Percentiles rank a stretch among this genome's conserved stretches.
Conservation (phyloP, 2,329 filamentous ascomycete species). For the Alternaria infectoria region DNA sequence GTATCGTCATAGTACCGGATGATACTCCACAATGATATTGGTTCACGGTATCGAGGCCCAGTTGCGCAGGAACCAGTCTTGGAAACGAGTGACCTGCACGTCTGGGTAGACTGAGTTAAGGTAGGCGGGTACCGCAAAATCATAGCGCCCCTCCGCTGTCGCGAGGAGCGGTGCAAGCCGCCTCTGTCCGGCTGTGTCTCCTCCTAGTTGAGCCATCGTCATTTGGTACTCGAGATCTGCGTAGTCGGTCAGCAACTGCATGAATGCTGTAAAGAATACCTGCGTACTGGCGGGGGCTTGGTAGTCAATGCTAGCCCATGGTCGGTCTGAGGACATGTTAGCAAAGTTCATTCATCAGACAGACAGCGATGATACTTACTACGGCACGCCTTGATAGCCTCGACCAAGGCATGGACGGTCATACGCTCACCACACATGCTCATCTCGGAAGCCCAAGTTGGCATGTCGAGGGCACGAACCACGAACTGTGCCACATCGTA, state of each 20-base stretch:
- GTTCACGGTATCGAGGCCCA: slow-evolving; percentile 44
- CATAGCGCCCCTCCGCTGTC: slow-evolving; percentile 72
- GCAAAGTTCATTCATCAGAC: neutral
- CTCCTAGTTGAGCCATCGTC: slow-evolving; percentile 45
- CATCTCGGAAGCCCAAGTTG: slow-evolving; percentile 71
- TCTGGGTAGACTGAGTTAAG: slow-evolving; percentile 59
- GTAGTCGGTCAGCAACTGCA: neutral
- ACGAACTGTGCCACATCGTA: slow-evolving; percentile 75
- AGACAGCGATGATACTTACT: slow-evolving; percentile 20
- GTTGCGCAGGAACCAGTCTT: slow-evolving; percentile 47
- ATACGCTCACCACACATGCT: slow-evolving; percentile 72
- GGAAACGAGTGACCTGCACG: slow-evolving; percentile 45
- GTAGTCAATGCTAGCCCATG: slow-evolving; percentile 46
- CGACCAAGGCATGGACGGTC: slow-evolving; percentile 66
- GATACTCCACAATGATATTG: neutral
- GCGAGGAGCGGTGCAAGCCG: slow-evolving; percentile 67
- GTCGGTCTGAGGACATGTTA: slow-evolving; percentile 32
- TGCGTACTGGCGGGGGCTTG: slow-evolving; percentile 53
- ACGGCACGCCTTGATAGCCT: slow-evolving; percentile 51
- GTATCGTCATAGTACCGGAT: neutral
- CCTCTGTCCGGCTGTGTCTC: slow-evolving; percentile 45
- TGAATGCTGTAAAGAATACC: neutral
- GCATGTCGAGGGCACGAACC: slow-evolving; percentile 70
- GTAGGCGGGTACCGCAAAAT: slow-evolving; percentile 63
- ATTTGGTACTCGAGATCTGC: slow-evolving; percentile 57